Base-by-base conservation (phyloP, 495 filamentous ascomycete genomes). In the Parachaetomium inaequale region DNA sequence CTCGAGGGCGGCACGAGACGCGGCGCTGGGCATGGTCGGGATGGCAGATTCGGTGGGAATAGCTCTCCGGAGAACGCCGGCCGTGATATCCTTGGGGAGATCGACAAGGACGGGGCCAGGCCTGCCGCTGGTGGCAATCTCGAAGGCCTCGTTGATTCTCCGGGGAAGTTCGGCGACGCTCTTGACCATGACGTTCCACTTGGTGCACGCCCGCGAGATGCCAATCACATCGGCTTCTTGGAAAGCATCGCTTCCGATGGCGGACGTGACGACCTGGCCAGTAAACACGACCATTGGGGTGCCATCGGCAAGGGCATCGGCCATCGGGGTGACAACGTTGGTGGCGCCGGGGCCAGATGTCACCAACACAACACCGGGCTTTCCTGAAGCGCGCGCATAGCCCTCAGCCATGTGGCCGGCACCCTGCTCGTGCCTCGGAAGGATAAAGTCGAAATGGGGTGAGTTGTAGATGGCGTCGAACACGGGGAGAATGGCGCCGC, bases 111-210 rank as follows among this genome's bases (percentile, higher is more conserved):
- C 88, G n/a, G 88, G 88, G 36, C 88, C 88, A 8, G 88, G 88
- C 29, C 88, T 78, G 32, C 88, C 88, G 58, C 84, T 85, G 36
- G 87, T 91, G 21, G 88, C 88, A 68, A 92, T 92, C 74, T 92
- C 88, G 70, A 92, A 92, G n/a, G 88, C 88, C 72, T 92, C 88
- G 68, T 91, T 91, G 67, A 92, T 92, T 47, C 88, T 78, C 46
- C 85, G 78, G n/a, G 88, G 88, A 46, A 92, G 74, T 70, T 92
- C 88, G 36, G 88, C 88, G 53, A 89, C 80, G 68, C 84, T 86
- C 82, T 89, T 90, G 51, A 90, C 84, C 88, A 92, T 90, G 36
- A 91, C 88, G 63, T 92, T 92, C 88, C 88, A 92, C 78, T 92
- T 92, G 54, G 88, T 92, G 75, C 88, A 92, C 29, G 88, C 80